Conservation (phyloP, 805 yeast species). For the Saccharomyces cerevisiae region DNA sequence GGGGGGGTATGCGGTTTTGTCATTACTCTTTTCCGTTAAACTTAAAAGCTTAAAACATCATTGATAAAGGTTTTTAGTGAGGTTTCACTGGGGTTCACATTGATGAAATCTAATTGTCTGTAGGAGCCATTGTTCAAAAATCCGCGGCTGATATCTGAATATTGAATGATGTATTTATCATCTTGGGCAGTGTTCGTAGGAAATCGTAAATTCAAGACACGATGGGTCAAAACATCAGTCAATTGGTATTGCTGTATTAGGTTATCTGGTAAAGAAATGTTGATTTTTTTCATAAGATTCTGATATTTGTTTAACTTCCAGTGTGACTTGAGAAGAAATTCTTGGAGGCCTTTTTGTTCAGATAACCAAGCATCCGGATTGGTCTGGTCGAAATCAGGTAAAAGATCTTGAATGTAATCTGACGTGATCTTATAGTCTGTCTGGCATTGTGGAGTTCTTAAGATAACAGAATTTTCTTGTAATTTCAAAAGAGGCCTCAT, state of each 20-base stretch:
- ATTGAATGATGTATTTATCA: slow-evolving; percentile 27
- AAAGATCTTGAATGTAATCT: slow-evolving; percentile 14
- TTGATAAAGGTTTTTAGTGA: slow-evolving; percentile 12
- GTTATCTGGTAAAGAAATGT: slow-evolving; percentile 8
- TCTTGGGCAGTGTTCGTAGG: background rate
- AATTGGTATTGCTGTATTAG: slow-evolving; percentile 16
- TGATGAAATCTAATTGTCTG: slow-evolving; percentile 26
- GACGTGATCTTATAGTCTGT: slow-evolving; percentile 21
- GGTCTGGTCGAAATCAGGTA: background rate
- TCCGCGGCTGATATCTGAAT: slow-evolving; percentile 26
- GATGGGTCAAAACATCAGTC: slow-evolving; percentile 7
- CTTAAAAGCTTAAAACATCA: slow-evolving; percentile 9
- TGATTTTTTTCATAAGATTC: slow-evolving; percentile 14
- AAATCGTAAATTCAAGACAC: slow-evolving; percentile 21
- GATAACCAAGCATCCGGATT: background rate
- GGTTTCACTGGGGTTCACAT: slow-evolving; percentile 9
- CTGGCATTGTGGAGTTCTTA: slow-evolving; percentile 22
- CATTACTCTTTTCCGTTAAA: background rate
- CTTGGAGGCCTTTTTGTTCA: background rate
- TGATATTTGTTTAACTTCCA: background rate
- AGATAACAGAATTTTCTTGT: slow-evolving; percentile 11
- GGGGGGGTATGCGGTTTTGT: background rate
- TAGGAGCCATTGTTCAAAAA: slow-evolving; percentile 18
- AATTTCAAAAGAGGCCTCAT: slow-evolving; percentile 19
- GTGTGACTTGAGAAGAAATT: background rate